phyloP scores from a whole-genome alignment of 331 rosid genomes.

The Spiraea crenata region DNA sequence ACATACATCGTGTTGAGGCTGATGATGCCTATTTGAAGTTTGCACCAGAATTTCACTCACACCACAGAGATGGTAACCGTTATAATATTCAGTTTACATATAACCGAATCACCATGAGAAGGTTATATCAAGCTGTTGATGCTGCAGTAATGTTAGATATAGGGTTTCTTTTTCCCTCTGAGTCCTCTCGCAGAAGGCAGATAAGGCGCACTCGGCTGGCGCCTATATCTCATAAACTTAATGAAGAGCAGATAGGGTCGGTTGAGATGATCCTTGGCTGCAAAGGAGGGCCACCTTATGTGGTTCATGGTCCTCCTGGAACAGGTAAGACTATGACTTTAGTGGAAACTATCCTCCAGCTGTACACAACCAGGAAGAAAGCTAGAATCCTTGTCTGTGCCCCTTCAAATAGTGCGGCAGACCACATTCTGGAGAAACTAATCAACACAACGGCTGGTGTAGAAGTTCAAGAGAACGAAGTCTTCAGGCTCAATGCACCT shows the following conservation, averaged over 20 bases:
- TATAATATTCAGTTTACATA: slow-evolving; percentile 72
- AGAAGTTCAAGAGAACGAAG: slow-evolving; percentile 44
- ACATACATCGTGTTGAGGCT: slow-evolving; percentile 82
- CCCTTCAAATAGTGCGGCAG: slow-evolving; percentile 96
- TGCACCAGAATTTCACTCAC: slow-evolving; percentile 47
- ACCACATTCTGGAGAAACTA: slow-evolving; percentile 74
- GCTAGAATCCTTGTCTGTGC: slow-evolving; percentile 82
- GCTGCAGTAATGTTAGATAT: slow-evolving; percentile 50
- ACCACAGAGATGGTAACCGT: slow-evolving; percentile 49
- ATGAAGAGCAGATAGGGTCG: slow-evolving; percentile 64
- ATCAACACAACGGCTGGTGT: slow-evolving; percentile 42
- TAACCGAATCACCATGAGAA: slow-evolving; percentile 78
- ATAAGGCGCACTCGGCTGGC: slow-evolving; percentile 44
- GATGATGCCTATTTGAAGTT: slow-evolving; percentile 79
- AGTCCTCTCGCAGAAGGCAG: slow-evolving; percentile 42
- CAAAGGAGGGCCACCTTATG: slow-evolving; percentile 83
- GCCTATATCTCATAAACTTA: slow-evolving; percentile 61
- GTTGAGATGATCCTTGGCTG: slow-evolving; percentile 84
- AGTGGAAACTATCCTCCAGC: slow-evolving; percentile 87
- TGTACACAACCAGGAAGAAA: slow-evolving; percentile 43
- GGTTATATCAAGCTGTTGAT: slow-evolving; percentile 77
- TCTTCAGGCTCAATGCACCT: slow-evolving; percentile 90
- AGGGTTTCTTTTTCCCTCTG: slow-evolving; percentile 66
- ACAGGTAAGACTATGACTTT: slow-evolving; percentile 87
- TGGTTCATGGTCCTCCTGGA: slow-evolving; percentile 96